A percentile compares a stretch with the other conserved stretches of the same genome.
These are phyloP conservation scores for Leptographium wingfieldii DNA, from an alignment of 2,329 filamentous ascomycete species.

Conservation along the genomic window DNA sequence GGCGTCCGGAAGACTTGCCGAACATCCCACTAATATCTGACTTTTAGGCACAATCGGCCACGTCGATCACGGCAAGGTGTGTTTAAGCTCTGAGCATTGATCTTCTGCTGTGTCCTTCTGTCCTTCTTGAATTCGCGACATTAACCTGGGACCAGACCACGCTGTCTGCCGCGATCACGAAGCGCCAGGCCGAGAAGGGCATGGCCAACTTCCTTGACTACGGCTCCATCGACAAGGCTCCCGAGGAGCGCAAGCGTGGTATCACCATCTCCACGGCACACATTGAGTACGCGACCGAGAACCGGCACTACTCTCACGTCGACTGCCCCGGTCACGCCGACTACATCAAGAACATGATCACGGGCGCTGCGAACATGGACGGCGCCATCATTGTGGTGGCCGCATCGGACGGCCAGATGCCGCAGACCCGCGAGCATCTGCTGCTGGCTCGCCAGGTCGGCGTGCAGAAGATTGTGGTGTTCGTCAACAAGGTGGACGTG, in stretches of 20 bases:
- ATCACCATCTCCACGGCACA: constrained; percentile 98
- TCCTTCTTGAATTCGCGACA: background rate
- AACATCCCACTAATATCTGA: background rate
- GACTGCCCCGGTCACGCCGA: constrained; percentile 99
- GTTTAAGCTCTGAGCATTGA: constrained; percentile 6
- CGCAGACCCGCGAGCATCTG: constrained; percentile 96
- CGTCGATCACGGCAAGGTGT: constrained; percentile 98
- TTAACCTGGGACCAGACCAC: constrained; percentile 56
- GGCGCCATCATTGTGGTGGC: constrained; percentile 98
- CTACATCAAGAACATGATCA: constrained; percentile 99
- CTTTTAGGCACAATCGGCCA: constrained; percentile 81
- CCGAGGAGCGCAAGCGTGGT: constrained; percentile 98
- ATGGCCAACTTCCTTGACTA: constrained; percentile 93
- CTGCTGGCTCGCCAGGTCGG: constrained; percentile 96
- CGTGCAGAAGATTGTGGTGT: constrained; percentile 95
- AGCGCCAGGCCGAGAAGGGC: constrained; percentile 91
- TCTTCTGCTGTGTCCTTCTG: background rate
- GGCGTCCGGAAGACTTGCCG: background rate
- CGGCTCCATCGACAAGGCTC: constrained; percentile 95
- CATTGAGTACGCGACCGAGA: constrained; percentile 94
- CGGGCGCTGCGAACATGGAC: constrained; percentile 98
- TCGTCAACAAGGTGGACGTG: constrained; percentile 98
- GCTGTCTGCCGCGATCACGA: constrained; percentile 96
- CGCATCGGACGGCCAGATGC: constrained; percentile 98
- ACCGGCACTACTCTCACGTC: constrained; percentile 96